These are phyloP conservation scores for Solanum lycopersicoides DNA, from an alignment of 257 asterid species.

Conservation along the genomic window DNA sequence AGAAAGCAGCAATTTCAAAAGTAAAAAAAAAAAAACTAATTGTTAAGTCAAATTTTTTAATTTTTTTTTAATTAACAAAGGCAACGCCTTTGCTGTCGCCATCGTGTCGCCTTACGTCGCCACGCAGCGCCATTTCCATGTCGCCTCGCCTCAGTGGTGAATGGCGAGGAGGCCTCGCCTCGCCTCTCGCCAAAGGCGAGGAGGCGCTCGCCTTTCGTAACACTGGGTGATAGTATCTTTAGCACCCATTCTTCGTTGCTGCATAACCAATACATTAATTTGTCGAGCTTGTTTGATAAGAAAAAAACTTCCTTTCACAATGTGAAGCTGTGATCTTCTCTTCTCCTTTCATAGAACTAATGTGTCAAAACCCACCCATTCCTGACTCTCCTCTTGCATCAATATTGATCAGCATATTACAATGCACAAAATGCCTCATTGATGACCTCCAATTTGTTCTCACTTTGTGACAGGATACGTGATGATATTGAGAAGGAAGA, in stretches of 20 bases:
- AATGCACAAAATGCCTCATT: background rate
- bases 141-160: too few relatives aligned
- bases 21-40: too few relatives aligned
- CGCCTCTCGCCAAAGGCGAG: too few relatives aligned
- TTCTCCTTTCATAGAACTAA: background rate
- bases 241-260: background rate
- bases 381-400: background rate
- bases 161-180: too few relatives aligned
- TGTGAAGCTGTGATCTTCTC: background rate
- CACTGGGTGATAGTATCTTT: background rate
- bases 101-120: too few relatives aligned
- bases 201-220: too few relatives aligned
- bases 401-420: background rate
- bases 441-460: background rate
- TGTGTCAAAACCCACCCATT: background rate
- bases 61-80: too few relatives aligned
- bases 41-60: too few relatives aligned
- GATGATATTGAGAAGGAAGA: slow-evolving; percentile 97
- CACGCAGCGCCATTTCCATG: too few relatives aligned
- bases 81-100: too few relatives aligned
- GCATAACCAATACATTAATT: background rate
- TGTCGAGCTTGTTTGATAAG: background rate
- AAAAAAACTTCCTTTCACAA: background rate
- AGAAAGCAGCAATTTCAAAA: too few relatives aligned
- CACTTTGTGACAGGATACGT: slow-evolving; percentile 64